Evolutionary conservation across 1,139 yeast species (phyloP).

Genomic region (Geotrichum europaeum): DNA sequence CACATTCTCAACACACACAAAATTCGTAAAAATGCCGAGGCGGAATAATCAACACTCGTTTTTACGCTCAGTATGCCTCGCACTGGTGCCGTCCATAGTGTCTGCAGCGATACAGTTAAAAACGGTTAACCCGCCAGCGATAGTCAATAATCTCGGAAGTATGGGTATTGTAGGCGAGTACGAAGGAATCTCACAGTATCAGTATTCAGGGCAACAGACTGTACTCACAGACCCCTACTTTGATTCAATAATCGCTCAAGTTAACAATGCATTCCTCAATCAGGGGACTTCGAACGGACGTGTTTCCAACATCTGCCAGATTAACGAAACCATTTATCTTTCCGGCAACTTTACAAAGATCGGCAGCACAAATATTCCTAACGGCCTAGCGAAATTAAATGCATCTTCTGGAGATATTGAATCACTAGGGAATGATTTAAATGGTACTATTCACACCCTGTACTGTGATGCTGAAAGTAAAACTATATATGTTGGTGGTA

Average conservation of each 20-base stretch:
- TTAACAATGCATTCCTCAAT: slow-evolving; percentile 21
- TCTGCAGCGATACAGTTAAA: slow-evolving; percentile 11
- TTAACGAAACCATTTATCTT: slow-evolving; percentile 43
- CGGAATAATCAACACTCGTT: slow-evolving; percentile 1
- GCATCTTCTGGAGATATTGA: slow-evolving; percentile 41
- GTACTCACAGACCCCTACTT: slow-evolving; percentile 20
- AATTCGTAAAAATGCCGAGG: slow-evolving; percentile 7
- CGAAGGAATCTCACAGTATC: slow-evolving; percentile 54
- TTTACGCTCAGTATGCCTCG: slow-evolving; percentile 8
- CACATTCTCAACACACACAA: neutral
- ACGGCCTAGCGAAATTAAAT: slow-evolving; percentile 54
- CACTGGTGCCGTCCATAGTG: neutral
- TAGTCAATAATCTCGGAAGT: slow-evolving; percentile 33
- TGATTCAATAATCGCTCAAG: slow-evolving; percentile 27
- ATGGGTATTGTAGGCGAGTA: slow-evolving; percentile 63
- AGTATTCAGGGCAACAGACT: slow-evolving; percentile 46
- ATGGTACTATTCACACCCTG: slow-evolving; percentile 52
- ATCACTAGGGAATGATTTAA: slow-evolving; percentile 37
- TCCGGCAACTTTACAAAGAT: slow-evolving; percentile 39
- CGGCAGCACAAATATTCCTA: slow-evolving; percentile 38
- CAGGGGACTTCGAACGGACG: slow-evolving; percentile 30
- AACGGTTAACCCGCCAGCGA: slow-evolving; percentile 27
- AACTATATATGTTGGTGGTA: slow-evolving; percentile 75
- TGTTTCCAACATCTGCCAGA: slow-evolving; percentile 32
- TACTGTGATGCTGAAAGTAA: slow-evolving; percentile 45